Percentiles rank a stretch among this genome's conserved stretches.
Conservation (phyloP, 1,284 basidiomycete genomes). For the Malassezia dermatis region DNA sequence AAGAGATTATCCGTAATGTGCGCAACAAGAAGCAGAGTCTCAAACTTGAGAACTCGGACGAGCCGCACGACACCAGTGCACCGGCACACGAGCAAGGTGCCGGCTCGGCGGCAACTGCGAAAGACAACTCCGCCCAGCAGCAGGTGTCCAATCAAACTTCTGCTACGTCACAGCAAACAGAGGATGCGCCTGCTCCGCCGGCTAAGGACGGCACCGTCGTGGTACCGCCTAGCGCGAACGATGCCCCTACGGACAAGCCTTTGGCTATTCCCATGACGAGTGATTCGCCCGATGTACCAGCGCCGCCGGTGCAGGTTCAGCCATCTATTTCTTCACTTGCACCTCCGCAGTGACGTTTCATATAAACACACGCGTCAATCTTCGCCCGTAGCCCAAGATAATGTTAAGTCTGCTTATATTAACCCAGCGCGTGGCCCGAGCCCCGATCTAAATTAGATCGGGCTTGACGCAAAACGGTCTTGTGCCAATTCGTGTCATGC, state of each 20-base stretch:
- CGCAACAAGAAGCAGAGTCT: conserved; percentile 25
- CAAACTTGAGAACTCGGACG: conserved; percentile 17
- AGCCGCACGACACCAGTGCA: neutral
- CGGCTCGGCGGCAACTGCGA: neutral
- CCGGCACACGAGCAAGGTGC: neutral
- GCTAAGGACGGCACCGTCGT: neutral
- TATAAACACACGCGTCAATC: neutral
- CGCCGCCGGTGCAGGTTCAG: neutral
- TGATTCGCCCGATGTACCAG: neutral
- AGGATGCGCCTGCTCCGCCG: neutral
- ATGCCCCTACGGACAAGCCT: neutral
- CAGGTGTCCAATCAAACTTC: neutral
- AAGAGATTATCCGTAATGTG: conserved; percentile 35
- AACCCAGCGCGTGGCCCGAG: neutral
- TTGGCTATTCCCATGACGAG: neutral
- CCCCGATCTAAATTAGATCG: neutral
- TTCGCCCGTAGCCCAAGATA: neutral
- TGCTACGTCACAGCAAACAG: neutral
- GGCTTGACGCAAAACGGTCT: neutral
- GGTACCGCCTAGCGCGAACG: neutral
- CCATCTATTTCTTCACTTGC: neutral
- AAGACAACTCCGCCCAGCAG: neutral
- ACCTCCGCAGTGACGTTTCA: neutral
- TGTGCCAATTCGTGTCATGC: neutral
- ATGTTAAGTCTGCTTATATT: neutral